Evolutionary conservation across 1,139 yeast genomes (phyloP), one percentile per base, ranked within the genome.

Genomic region (Geotrichum phurueaensis): DNA sequence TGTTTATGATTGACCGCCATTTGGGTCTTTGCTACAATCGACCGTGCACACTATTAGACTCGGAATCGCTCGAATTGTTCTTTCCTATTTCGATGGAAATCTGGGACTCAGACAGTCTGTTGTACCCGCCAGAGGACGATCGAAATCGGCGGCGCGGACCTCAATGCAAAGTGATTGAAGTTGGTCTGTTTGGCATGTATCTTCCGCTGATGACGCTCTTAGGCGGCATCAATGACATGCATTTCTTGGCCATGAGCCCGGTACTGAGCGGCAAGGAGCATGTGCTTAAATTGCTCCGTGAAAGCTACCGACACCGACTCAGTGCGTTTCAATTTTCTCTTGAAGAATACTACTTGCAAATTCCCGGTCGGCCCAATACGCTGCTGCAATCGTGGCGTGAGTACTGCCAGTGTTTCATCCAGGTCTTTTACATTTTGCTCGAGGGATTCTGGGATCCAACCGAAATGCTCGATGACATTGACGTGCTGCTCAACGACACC

Each of bases 1-100:
- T 78, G 31, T 78, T 74, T 63, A 69, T 75, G 59, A 67, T 78
- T 27, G 81, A 78, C 64, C 69, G 79, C n/a, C 74, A 77, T 63
- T 68, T 76, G 7, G 75, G 77, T 0, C 66, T 78, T 53, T 73
- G 78, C 56, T 76, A 76, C 64, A 77, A 76, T 62, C 66, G 73
- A 7, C 73, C 75, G 2, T 62, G 73, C 39, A 66, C 70, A 4
- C 68, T 76, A 27, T 65, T 71, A 13, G 80, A 78, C 61, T 65
- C 71, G 4, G 78, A 74, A 59, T 71, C 74, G 27, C 59, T 64
- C 56, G 71, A 69, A 7, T 60, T 77, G 23, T 73, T 66, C 61
- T 68, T 72, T 12, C 80, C 80, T 0, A 70, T 74, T 59, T 66
- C 67, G 53, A 78, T 76, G 48, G 69, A 65, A 1, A 58, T 71